Base-by-base conservation (phyloP, 768 basidiomycete species). In the Kwoniella newhampshirensis region DNA sequence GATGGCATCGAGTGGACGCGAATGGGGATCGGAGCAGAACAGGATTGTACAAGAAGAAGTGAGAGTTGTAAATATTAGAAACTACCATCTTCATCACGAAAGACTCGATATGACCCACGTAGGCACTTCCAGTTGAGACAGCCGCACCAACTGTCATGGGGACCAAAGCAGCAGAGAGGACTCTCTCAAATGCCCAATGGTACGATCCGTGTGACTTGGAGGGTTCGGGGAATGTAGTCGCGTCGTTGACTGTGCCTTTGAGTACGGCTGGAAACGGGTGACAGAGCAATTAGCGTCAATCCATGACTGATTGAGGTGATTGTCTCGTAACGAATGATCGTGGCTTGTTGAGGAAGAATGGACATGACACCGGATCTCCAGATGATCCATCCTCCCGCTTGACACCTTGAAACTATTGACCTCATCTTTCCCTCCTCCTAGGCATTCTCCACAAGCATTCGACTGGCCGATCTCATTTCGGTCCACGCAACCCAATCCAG, bases 171-270 rank as follows among this genome's bases (percentile, higher is more conserved):
- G 91, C 96, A 0, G 88, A 87, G 47, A 98, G 82, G 26, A 92
- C 81, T 51, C 93, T 88, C 78, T 99, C 96, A 73, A 97, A 98
- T 1, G 91, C 86, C 85, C 85, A 86, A 78, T 85, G 94, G 78
- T 96, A 86, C 1, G 91, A 92, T 47, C 96, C 94, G 68, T 93
- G 88, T 1, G 83, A 77, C 72, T 83, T 86, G 57, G 84, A 87
- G 4, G 91, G 84, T 4, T 85, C 75, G 20, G 94, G 93, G 80
- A 94, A 97, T 8, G 85, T 80, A 1, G 89, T 91, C 1, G 93
- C 88, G 75, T 99, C 96, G 78, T 99, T 98, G 59, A 91, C 92
- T 27, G 90, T 88, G 48, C 94, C 96, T 75, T 84, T 84, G 79
- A 87, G 84, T 71, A 96, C 83, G 57, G 92, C 91, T 90, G n/a